Conservation (phyloP, 2,329 filamentous ascomycete genomes). For the Gnomoniopsis smithogilvyi region DNA sequence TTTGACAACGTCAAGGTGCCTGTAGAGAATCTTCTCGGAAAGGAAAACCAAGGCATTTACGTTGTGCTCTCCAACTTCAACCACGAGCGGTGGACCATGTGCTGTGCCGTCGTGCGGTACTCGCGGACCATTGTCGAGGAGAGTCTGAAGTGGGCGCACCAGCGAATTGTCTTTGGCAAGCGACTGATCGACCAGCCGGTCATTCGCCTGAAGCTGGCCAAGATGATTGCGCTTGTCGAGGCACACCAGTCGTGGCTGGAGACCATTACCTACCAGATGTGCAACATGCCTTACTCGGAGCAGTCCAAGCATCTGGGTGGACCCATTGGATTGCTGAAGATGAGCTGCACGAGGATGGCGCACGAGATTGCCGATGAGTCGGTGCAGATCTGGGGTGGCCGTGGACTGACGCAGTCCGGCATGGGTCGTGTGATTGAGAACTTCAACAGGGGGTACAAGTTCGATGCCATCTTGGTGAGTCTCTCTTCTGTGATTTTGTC, state of each 20-base stretch:
- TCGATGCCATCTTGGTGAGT: slow-evolving; percentile 61
- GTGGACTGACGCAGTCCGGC: slow-evolving; percentile 74
- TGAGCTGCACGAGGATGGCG: slow-evolving; percentile 70
- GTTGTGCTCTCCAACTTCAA: slow-evolving; percentile 88
- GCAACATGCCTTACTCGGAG: slow-evolving; percentile 74
- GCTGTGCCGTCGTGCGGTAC: slow-evolving; percentile 58
- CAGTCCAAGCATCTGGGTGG: slow-evolving; percentile 74
- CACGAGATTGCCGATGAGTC: slow-evolving; percentile 83
- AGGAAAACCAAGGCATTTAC: slow-evolving; percentile 82
- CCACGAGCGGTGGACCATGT: slow-evolving; percentile 80
- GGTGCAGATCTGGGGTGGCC: slow-evolving; percentile 82
- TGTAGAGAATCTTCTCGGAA: slow-evolving; percentile 70
- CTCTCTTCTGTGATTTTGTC: background rate
- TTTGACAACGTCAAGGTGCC: slow-evolving; percentile 88
- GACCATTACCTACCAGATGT: slow-evolving; percentile 84
- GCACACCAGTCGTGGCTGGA: slow-evolving; percentile 85
- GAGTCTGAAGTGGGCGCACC: slow-evolving; percentile 84
- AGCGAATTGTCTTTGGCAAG: slow-evolving; percentile 81
- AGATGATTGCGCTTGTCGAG: slow-evolving; percentile 81
- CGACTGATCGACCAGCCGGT: slow-evolving; percentile 79
- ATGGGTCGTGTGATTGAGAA: slow-evolving; percentile 83
- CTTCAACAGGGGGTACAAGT: slow-evolving; percentile 83
- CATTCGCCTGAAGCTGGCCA: slow-evolving; percentile 81
- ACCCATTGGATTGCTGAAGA: slow-evolving; percentile 80
- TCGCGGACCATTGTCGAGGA: slow-evolving; percentile 73